These are phyloP conservation scores for Triadica sebifera DNA, from an alignment of 345 rosid species.

Conservation along the genomic window DNA sequence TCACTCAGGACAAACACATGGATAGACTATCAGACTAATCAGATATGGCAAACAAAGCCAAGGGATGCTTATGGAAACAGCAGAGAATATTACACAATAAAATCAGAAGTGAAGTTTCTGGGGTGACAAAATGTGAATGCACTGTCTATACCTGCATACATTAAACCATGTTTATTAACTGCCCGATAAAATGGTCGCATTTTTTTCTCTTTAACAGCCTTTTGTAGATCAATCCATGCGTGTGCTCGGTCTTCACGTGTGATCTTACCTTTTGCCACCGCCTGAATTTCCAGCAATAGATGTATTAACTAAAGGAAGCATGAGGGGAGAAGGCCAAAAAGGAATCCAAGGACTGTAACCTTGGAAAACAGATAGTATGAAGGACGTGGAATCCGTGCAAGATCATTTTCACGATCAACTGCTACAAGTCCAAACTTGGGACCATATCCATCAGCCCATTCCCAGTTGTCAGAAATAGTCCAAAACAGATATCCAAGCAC, in stretches of 20 bases:
- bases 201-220: constrained; percentile 59
- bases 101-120: too few relatives aligned
- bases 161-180: constrained; percentile 62
- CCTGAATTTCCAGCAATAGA: constrained; percentile 40
- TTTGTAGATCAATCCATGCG: constrained; percentile 75
- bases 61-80: neutral
- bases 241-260: constrained; percentile 55
- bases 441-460: constrained; percentile 99
- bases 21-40: neutral
- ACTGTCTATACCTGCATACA: constrained; percentile 76
- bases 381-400: constrained; percentile 70
- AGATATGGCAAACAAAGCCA: neutral
- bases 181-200: constrained; percentile 77
- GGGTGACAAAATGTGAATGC: neutral
- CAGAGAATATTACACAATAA: neutral
- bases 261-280: constrained; percentile 62
- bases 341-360: constrained; percentile 31
- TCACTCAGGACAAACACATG: neutral
- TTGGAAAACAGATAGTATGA: constrained; percentile 83
- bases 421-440: constrained; percentile 95
- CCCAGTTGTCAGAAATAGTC: constrained; percentile 99
- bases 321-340: neutral
- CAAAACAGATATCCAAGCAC: constrained; percentile 88
- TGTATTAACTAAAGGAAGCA: neutral
- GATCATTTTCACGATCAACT: constrained; percentile 71